Conservation (phyloP, 164 flowering plant genomes). For the Stephania japonica region DNA sequence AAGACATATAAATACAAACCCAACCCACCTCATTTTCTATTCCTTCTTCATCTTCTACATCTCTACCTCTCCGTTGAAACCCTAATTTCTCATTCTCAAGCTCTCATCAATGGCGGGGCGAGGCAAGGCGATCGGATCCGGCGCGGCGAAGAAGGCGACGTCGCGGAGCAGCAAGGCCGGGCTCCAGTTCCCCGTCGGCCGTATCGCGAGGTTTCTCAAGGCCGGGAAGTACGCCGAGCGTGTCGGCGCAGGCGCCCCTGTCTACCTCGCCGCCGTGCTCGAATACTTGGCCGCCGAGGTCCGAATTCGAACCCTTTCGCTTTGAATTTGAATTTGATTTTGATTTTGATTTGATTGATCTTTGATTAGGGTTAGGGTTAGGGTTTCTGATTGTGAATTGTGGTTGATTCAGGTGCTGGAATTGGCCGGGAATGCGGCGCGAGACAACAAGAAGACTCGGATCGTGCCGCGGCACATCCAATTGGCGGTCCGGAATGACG, state of each 20-base stretch:
- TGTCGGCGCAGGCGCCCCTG: slow-evolving; percentile 23
- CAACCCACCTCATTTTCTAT: too few relatives aligned
- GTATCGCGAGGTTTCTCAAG: slow-evolving; percentile 21
- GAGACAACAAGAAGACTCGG: slow-evolving; percentile 43
- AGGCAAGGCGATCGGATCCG: slow-evolving; percentile 19
- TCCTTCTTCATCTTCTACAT: neutral
- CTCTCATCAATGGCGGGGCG: slow-evolving; percentile 17
- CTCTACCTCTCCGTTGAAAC: neutral
- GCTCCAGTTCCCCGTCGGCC: slow-evolving; percentile 18
- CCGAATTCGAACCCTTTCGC: too few relatives aligned
- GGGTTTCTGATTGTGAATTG: slow-evolving; percentile 23
- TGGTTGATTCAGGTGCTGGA: slow-evolving; percentile 41
- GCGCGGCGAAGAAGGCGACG: slow-evolving; percentile 20
- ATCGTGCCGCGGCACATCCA: slow-evolving; percentile 38
- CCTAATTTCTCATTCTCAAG: neutral
- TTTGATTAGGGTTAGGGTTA: too few relatives aligned
- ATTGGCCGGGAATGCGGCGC: slow-evolving; percentile 50
- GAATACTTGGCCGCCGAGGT: slow-evolving; percentile 23
- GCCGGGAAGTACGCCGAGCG: slow-evolving; percentile 23
- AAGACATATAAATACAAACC: slow-evolving; percentile 12
- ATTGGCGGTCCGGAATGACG: slow-evolving; percentile 41
- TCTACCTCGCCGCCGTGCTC: slow-evolving; percentile 23
- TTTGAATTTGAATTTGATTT: too few relatives aligned
- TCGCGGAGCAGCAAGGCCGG: slow-evolving; percentile 22
- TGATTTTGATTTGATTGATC: too few relatives aligned